Base-by-base conservation (phyloP, 1,139 yeast genomes). In the Yamadazyma sp. region DNA sequence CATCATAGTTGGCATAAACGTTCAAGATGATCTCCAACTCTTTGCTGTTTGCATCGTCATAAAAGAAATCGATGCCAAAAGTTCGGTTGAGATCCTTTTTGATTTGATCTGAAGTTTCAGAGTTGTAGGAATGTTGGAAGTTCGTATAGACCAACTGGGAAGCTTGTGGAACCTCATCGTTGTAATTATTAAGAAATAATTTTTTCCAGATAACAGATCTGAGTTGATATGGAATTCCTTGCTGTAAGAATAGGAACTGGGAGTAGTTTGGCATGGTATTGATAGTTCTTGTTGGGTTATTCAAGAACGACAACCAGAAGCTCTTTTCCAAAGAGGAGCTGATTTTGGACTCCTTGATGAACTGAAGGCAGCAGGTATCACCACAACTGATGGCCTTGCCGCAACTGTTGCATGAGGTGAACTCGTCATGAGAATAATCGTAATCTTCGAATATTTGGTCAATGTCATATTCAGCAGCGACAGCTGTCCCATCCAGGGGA, bases 1-100 rank as follows among this genome's bases (percentile, higher is more conserved):
- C 74, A 56, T 82, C 87, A 53, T 80, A 82, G 48, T 81, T 77
- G 37, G 84, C 80, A 52, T 78, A 82, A 0, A 85, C 87, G 43
- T 83, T 77, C 47, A 82, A 66, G 20, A 82, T 77, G 24, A 76
- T 73, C 30, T 81, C 81, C 39, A 82, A 71, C 50, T 69, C 68
- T 16, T 56, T 45, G 33, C 64, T 54, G n/a, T 79, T 79, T 12
- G 66, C 62, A 17, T 60, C 63, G 24, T 69, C 61, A 43, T 69
- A 62, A 59, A 82, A 81, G 58, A 79, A 72, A 3, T 63, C 61
- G 26, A 81, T 66, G 18, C 69, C 66, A 55, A 81, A 83, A 0
- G 88, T 81, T 43, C 88, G 60, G 47, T 69, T 71, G 47, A 82
- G 71, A 54, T 82, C 88, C 46, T 83, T 78, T 33, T 73, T 67